Base-by-base conservation (phyloP, 1,284 basidiomycete genomes). In the Ceratobasidium theobromae region DNA sequence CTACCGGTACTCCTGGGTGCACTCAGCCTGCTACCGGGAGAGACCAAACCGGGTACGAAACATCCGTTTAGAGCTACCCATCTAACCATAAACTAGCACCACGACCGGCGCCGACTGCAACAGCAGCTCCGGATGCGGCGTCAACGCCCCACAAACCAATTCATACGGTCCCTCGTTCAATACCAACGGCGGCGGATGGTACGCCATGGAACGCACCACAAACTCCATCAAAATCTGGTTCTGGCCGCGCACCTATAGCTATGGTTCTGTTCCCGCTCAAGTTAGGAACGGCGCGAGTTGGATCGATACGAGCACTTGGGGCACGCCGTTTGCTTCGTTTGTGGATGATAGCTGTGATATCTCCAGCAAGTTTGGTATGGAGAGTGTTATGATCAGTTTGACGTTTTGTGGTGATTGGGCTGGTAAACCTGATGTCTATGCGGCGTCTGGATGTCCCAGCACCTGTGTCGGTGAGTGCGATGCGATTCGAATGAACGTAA, bases 131-230 rank as follows among this genome's bases (percentile, higher is more conserved):
- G 87, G 87, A 0, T 91, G 89, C 70, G 84, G 85, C 16, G 86
- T 89, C 23, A 72, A 76, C 25, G 71, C 82, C 33, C 41, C 73
- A 70, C 53, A 79, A 52, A 53, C 72, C 0, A 76, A 77, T 51
- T 86, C 81, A 70, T 89, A 82, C 70, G 87, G 87, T 0, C 81
- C 84, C 0, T 68, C 72, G 2, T 87, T 88, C 76, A 88, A 89
- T 72, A 70, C 71, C 14, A 79, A 78, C 32, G 84, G 85, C 14
- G 88, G 87, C 35, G 86, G 86, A 70, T 87, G 82, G 79, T 83
- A 78, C 73, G 84, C 80, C 0, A 75, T 84, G 68, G 83, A 86
- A 70, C 79, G 83, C 46, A 84, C 80, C 1, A 68, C 73, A 18
- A 71, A 74, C 2, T 80, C 75, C 71, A 80, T 86, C 73, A 82